Conservation (phyloP, 2,329 filamentous ascomycete species). For the Beauveria scarabaeidicola region DNA sequence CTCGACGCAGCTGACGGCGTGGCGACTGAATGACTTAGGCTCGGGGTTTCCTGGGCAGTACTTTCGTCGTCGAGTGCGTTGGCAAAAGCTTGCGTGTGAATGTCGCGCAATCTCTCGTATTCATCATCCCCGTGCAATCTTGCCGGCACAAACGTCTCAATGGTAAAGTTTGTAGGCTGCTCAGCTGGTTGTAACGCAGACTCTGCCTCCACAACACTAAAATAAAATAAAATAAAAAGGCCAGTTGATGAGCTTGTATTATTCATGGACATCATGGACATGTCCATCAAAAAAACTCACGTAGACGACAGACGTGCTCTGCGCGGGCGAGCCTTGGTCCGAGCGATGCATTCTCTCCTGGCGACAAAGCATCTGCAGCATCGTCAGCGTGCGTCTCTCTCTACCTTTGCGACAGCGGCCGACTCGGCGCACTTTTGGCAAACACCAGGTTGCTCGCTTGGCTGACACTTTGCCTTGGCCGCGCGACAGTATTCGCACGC, state of each 20-base stretch:
- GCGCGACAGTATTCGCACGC: conserved; percentile 12
- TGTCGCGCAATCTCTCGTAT: conserved; percentile 1
- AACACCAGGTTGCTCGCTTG: conserved; percentile 11
- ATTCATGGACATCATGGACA: no score
- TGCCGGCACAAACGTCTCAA: conserved; percentile 1
- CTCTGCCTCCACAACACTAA: neutral
- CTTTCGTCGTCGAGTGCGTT: neutral
- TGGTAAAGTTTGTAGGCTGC: conserved; percentile 3
- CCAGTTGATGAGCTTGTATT: no score
- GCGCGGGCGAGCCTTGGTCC: conserved; percentile 10
- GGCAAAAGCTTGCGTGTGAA: neutral
- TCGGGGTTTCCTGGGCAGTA: neutral
- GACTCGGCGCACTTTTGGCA: conserved; percentile 9
- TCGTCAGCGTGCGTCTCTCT: neutral
- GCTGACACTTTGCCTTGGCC: conserved; percentile 10
- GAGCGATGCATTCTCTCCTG: conserved; percentile 12
- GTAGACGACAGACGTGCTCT: neutral
- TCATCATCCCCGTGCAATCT: neutral
- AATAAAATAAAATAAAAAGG: no score
- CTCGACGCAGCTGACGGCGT: conserved; percentile 1
- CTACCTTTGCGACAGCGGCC: neutral
- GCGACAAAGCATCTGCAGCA: conserved; percentile 7
- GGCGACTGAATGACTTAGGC: neutral
- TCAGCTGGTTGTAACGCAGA: neutral
- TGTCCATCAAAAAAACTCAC: conserved; percentile 1